phyloP scores from a whole-genome alignment of 176 grass and related monocot genomes.

The Lolium rigidum region DNA sequence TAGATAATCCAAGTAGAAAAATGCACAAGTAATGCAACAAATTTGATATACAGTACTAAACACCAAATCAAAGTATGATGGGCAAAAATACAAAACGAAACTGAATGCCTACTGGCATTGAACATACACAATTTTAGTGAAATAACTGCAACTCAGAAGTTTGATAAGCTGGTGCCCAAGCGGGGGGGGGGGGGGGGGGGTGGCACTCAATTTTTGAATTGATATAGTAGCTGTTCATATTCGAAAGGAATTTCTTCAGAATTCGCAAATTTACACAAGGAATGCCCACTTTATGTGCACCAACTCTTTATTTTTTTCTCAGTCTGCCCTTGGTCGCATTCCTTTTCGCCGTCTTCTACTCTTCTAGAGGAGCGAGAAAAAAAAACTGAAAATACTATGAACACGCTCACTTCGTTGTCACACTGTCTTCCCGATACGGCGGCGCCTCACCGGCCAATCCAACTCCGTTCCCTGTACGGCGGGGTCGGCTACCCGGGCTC shows the following conservation, averaged over 20 bases:
- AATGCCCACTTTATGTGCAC: too few relatives aligned
- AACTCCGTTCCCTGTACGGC: not conserved
- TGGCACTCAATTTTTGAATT: too few relatives aligned
- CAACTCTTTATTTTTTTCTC: too few relatives aligned
- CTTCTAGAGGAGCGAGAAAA: too few relatives aligned
- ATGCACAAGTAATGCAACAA: not conserved
- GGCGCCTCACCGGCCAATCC: not conserved
- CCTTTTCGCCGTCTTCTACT: too few relatives aligned
- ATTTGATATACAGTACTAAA: not conserved
- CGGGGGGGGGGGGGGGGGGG: too few relatives aligned
- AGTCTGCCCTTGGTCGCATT: too few relatives aligned
- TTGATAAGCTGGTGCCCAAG: not conserved
- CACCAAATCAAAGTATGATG: conserved; percentile 8
- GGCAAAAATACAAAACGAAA: not conserved
- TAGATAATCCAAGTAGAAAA: conserved; percentile 1
- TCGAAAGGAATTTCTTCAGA: too few relatives aligned
- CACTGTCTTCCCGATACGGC: not conserved
- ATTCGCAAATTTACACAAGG: too few relatives aligned
- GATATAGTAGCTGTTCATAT: too few relatives aligned
- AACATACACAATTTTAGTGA: not conserved
- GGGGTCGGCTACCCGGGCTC: not conserved
- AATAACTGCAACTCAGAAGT: not conserved
- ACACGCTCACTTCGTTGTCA: not conserved
- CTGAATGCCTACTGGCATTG: not conserved
- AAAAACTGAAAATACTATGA: too few relatives aligned